Conservation (phyloP, 2,329 filamentous ascomycete species). For the Arthrobotrys pseudoclavata region DNA sequence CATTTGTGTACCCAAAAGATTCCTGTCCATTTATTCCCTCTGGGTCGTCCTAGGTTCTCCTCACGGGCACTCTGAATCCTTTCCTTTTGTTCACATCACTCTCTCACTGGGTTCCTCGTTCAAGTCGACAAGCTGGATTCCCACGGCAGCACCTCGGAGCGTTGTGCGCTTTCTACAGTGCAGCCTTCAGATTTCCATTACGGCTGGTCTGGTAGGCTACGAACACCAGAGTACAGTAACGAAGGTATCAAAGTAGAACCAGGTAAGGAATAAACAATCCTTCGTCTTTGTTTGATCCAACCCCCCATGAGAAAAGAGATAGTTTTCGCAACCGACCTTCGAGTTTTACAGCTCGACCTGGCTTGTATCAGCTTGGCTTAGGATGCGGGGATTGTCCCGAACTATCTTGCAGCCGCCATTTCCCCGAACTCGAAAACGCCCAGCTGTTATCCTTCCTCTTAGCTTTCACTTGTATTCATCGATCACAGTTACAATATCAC, state of each 20-base stretch:
- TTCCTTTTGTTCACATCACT: constrained; percentile 19
- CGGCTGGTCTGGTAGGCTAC: constrained; percentile 48
- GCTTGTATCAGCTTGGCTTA: constrained; percentile 17
- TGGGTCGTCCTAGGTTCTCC: constrained; percentile 20
- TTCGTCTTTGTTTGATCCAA: background rate
- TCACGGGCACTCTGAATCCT: constrained; percentile 27
- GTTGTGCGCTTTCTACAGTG: constrained; percentile 59
- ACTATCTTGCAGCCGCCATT: constrained; percentile 13
- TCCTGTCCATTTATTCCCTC: constrained; percentile 27
- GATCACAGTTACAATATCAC: background rate
- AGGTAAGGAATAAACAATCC: constrained; percentile 44
- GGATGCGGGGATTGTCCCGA: constrained; percentile 35
- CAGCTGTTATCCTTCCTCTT: constrained; percentile 7
- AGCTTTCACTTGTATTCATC: constrained; percentile 11
- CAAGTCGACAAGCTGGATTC: constrained; percentile 60
- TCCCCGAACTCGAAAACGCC: constrained; percentile 8
- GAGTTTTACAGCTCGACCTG: background rate
- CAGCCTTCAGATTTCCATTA: constrained; percentile 48
- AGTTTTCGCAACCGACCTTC: background rate
- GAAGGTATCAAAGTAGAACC: constrained; percentile 52
- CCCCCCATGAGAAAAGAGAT: background rate
- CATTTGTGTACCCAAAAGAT: constrained; percentile 28
- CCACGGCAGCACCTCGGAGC: constrained; percentile 57
- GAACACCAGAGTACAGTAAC: constrained; percentile 56
- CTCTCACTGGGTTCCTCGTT: constrained; percentile 34